Evolutionary conservation across 352 stramenopile genomes (phyloP), one percentile per base, ranked within the genome.

Genomic region (Phytophthora quininea): DNA sequence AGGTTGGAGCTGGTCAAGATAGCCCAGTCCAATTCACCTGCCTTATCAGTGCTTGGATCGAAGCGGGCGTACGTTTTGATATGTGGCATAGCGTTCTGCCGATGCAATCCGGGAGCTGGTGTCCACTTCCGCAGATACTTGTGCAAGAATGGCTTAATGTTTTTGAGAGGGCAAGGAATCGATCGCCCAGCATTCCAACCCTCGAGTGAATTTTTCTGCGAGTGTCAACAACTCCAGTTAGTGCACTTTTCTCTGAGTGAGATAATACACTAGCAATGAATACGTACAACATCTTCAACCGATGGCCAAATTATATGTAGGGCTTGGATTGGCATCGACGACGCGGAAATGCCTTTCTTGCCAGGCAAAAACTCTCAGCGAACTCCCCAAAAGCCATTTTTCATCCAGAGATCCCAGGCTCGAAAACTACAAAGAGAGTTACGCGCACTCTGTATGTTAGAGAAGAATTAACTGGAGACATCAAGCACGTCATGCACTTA

Each of bases 81-180:
- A 58, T 95, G 88, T 10, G 88, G 88, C 86, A 95, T 93, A 4
- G 81, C 88, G 32, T 88, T 89, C 63, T 91, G 74, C 3, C 88
- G 88, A 38, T 91, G 74, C 30, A 95, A 58, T 30, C 38, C 43
- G 1, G 52, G 10, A 0, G 84, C 82, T 15, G 88, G 88, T 15
- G 76, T 81, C 88, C 88, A 95, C 50, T 89, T 91, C 49, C 88
- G 74, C 15, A 95, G 65, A 59, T 91, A 93, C 47, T 92, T 93
- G 76, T 95, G 88, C 38, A 95, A 65, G 61, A 95, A 95, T 4
- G 85, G 67, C 61, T 95, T 95, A 77, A 95, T 89, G 62, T 95
- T 95, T 58, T 95, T 95, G 14, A 92, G 57, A 3, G 86, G 75
- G 49, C 88, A 95, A 14, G 88, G 86, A 11, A 95, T 76, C 5